Conservation (phyloP, 2,329 filamentous ascomycete species). For the Esteya vermicola region DNA sequence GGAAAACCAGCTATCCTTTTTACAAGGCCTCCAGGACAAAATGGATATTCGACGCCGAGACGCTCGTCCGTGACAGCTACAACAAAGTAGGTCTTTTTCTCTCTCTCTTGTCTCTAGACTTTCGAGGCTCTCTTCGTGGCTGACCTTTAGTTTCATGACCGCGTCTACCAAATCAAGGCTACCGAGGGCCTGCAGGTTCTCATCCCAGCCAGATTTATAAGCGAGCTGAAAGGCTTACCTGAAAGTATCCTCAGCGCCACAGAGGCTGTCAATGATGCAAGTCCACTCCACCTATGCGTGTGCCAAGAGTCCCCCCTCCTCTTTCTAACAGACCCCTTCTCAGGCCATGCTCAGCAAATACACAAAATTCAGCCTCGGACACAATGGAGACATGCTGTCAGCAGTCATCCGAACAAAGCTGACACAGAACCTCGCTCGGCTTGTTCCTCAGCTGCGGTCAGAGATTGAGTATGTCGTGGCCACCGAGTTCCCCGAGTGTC, state of each 20-base stretch:
- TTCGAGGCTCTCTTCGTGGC: background rate
- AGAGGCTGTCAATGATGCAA: slow-evolving; percentile 32
- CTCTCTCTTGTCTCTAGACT: background rate
- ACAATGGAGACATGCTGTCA: slow-evolving; percentile 29
- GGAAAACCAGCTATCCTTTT: slow-evolving; percentile 22
- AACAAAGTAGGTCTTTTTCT: slow-evolving; percentile 21
- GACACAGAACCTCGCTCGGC: slow-evolving; percentile 30
- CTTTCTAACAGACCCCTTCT: background rate
- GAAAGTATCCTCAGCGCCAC: slow-evolving; percentile 33
- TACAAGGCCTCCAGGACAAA: slow-evolving; percentile 33
- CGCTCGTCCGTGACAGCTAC: slow-evolving; percentile 32
- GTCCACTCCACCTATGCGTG: background rate
- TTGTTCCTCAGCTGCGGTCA: slow-evolving; percentile 29
- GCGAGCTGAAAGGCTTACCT: slow-evolving; percentile 31
- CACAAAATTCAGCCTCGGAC: slow-evolving; percentile 32
- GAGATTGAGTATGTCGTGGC: slow-evolving; percentile 31
- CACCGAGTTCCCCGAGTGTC: slow-evolving; percentile 32
- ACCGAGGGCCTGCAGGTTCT: slow-evolving; percentile 35
- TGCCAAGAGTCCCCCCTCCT: background rate
- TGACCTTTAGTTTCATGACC: slow-evolving; percentile 31
- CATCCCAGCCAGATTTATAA: slow-evolving; percentile 27
- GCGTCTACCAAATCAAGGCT: slow-evolving; percentile 35
- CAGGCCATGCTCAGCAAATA: slow-evolving; percentile 37
- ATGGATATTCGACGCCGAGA: slow-evolving; percentile 37
- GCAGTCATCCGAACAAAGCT: slow-evolving; percentile 30